phyloP scores from a whole-genome alignment of 768 basidiomycete species.

The Leccinum sublutescens region DNA sequence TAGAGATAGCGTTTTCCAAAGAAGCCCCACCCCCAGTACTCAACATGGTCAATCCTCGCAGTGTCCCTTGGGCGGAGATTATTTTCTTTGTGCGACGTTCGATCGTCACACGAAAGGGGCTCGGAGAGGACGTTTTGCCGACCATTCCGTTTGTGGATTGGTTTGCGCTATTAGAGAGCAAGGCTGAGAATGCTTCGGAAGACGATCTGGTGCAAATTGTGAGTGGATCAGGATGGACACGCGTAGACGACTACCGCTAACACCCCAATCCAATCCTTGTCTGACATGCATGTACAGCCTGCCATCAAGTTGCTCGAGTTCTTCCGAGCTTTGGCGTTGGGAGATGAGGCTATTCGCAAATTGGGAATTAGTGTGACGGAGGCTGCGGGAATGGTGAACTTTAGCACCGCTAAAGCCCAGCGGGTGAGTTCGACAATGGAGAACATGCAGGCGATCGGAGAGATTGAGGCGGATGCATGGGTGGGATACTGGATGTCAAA shows the following conservation, averaged over 20 bases:
- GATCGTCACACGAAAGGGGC: slow-evolving; percentile 12
- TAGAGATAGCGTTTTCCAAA: slow-evolving; percentile 27
- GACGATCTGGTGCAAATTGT: slow-evolving; percentile 34
- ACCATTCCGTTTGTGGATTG: slow-evolving; percentile 36
- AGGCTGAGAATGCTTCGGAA: slow-evolving; percentile 16
- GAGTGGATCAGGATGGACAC: slow-evolving; percentile 7
- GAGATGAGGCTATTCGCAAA: slow-evolving; percentile 11
- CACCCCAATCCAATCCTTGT: background rate
- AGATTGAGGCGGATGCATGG: slow-evolving; percentile 24
- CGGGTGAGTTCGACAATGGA: slow-evolving; percentile 23
- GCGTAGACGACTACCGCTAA: background rate
- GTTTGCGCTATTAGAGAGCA: slow-evolving; percentile 29
- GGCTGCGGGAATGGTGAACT: slow-evolving; percentile 21
- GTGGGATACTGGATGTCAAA: slow-evolving; percentile 27
- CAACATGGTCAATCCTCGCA: slow-evolving; percentile 41
- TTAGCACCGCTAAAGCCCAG: slow-evolving; percentile 16
- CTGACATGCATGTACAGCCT: slow-evolving; percentile 22
- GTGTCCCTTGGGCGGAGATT: slow-evolving; percentile 32
- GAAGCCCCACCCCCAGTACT: slow-evolving; percentile 23
- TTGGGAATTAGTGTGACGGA: background rate
- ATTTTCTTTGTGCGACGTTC: slow-evolving; percentile 25
- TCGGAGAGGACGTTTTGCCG: slow-evolving; percentile 16
- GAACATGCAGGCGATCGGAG: slow-evolving; percentile 25
- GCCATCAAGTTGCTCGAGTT: slow-evolving; percentile 37
- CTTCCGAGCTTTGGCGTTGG: slow-evolving; percentile 25